These are phyloP conservation scores for Tetrahymena malaccensis DNA, from an alignment of 73 alveolate species.

Conservation along the genomic window DNA sequence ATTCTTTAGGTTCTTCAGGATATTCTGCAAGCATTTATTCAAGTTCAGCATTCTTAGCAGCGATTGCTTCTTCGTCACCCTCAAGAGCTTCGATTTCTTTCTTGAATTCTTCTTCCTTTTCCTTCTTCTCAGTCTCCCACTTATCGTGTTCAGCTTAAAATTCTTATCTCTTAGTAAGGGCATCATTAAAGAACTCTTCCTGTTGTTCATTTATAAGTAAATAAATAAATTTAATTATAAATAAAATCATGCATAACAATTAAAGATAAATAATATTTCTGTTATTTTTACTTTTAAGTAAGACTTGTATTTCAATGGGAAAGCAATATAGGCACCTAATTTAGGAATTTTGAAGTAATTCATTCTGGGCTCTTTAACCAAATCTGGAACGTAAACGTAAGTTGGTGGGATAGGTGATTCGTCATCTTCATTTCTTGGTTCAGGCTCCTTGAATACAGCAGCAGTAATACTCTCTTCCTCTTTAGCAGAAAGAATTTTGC, in stretches of 20 bases:
- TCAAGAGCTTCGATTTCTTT: conserved; percentile 68
- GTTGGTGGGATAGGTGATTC: conserved; percentile 42
- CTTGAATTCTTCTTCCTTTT: conserved; percentile 41
- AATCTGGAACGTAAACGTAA: conserved; percentile 65
- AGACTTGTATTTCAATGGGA: conserved; percentile 67
- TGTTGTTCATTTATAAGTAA: too few relatives aligned
- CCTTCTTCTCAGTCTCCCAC: conserved; percentile 60
- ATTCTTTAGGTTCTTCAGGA: conserved; percentile 65
- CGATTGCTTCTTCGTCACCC: conserved; percentile 71
- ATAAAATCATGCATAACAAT: neutral
- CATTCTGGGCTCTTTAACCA: conserved; percentile 74
- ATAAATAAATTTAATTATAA: neutral
- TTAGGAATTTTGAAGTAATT: conserved; percentile 77
- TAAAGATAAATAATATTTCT: too few relatives aligned
- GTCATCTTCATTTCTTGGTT: conserved; percentile 18
- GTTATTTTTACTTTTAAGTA: conserved; percentile 9
- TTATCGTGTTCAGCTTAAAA: conserved; percentile 62
- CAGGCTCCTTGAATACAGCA: conserved; percentile 51
- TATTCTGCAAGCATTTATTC: conserved; percentile 52
- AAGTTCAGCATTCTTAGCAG: conserved; percentile 50
- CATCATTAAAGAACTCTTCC: conserved; percentile 74
- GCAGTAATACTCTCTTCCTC: conserved; percentile 76
- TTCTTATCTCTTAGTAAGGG: conserved; percentile 66
- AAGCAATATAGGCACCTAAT: conserved; percentile 82
- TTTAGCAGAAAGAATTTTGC: conserved; percentile 4